Percentiles rank a stretch among this genome's conserved stretches.
These are phyloP conservation scores for Colletotrichum acutatum DNA, from an alignment of 2,329 filamentous ascomycete species.

Conservation along the genomic window DNA sequence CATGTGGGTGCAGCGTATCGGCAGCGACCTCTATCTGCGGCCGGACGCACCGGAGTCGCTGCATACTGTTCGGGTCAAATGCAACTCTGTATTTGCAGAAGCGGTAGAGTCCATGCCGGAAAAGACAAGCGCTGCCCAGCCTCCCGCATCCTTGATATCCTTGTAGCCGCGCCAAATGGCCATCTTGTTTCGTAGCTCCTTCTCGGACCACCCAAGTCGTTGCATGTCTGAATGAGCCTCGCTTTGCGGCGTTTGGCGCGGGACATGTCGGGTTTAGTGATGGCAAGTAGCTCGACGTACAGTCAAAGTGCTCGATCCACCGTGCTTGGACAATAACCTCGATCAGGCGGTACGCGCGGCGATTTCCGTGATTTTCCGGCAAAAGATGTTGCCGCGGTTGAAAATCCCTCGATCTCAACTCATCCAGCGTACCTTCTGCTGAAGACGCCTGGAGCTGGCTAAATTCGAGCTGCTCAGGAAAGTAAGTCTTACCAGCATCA, in stretches of 20 bases:
- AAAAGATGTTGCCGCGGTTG: slow-evolving; percentile 45
- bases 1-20: slow-evolving; percentile 63
- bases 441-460: slow-evolving; percentile 29
- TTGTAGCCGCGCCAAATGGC: slow-evolving; percentile 67
- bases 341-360: slow-evolving; percentile 63
- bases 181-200: slow-evolving; percentile 64
- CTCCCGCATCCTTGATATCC: slow-evolving; percentile 66
- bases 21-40: slow-evolving; percentile 62
- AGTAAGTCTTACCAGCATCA: slow-evolving; percentile 28
- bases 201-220: slow-evolving; percentile 65
- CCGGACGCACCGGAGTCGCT: slow-evolving; percentile 54
- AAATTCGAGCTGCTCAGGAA: slow-evolving; percentile 27
- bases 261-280: slow-evolving; percentile 51
- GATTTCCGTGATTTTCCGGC: slow-evolving; percentile 48
- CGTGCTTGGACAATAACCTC: slow-evolving; percentile 68
- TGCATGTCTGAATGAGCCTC: slow-evolving; percentile 63
- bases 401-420: slow-evolving; percentile 39
- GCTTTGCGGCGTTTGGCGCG: slow-evolving; percentile 61
- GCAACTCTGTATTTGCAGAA: slow-evolving; percentile 70
- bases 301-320: slow-evolving; percentile 66
- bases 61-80: slow-evolving; percentile 61
- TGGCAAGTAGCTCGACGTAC: slow-evolving; percentile 56
- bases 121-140: slow-evolving; percentile 66
- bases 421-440: slow-evolving; percentile 9
- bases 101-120: slow-evolving; percentile 66